Conservation (phyloP, 2,329 filamentous ascomycete species). For the Monilinia aucupariae region DNA sequence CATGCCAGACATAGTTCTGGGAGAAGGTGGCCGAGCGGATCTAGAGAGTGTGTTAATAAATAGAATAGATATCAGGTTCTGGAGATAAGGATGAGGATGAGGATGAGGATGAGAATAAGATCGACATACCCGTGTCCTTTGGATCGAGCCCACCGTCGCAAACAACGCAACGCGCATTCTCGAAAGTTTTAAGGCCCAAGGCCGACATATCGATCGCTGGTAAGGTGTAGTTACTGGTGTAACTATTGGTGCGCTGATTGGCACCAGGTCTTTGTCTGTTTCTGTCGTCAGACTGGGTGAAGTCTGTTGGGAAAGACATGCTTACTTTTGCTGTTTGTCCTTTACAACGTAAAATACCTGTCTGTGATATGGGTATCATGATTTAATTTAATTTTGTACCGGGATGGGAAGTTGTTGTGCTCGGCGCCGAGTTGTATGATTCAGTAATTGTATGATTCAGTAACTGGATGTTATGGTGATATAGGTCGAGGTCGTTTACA, state of each 20-base stretch:
- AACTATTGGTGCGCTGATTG: neutral
- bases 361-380: neutral
- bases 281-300: neutral
- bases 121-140: neutral
- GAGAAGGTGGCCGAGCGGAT: neutral
- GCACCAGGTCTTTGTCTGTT: neutral
- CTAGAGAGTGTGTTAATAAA: neutral
- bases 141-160: neutral
- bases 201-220: neutral
- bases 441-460: no score
- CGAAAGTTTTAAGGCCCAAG: neutral
- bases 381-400: neutral
- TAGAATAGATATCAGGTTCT: neutral
- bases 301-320: constrained; percentile 5
- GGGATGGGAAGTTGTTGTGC: neutral
- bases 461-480: neutral
- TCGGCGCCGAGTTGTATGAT: neutral
- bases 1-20: neutral
- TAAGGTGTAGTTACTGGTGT: neutral
- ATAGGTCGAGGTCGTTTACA: neutral
- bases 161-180: neutral
- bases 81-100: neutral
- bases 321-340: neutral
- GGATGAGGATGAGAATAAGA: no score
- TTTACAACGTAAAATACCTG: neutral